Evolutionary conservation across 345 rosid species (phyloP).

Genomic region (Mangifera indica): DNA sequence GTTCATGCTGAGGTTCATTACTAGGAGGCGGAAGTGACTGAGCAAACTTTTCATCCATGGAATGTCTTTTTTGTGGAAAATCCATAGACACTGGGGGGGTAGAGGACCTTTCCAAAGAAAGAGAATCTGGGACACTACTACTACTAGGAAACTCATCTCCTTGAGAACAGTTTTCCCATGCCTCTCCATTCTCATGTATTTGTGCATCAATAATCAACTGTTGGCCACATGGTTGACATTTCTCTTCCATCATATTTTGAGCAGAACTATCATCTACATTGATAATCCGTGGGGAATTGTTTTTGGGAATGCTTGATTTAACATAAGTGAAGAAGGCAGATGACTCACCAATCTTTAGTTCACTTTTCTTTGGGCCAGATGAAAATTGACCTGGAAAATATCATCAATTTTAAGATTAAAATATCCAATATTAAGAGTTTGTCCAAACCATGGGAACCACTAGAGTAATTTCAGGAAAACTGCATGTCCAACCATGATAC

Average conservation of each 20-base stretch:
- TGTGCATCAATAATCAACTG: conserved; percentile 36
- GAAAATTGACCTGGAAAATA: conserved; percentile 59
- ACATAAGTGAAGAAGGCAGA: conserved; percentile 96
- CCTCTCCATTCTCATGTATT: conserved; percentile 48
- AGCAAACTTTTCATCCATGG: conserved; percentile 38
- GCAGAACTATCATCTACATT: conserved; percentile 26
- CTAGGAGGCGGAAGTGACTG: conserved; percentile 36
- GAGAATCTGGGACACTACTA: conserved; percentile 49
- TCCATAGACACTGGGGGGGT: conserved; percentile 61
- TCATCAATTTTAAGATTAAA: neutral
- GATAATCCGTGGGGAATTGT: conserved; percentile 24
- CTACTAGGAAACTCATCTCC: conserved; percentile 60
- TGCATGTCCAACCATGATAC: conserved; percentile 9
- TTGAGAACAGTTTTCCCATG: conserved; percentile 50
- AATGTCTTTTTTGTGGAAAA: conserved; percentile 41
- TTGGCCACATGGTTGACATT: conserved; percentile 28
- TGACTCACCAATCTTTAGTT: conserved; percentile 76
- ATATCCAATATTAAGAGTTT: neutral
- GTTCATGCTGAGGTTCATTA: conserved; percentile 49
- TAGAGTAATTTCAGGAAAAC: neutral
- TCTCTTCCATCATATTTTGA: conserved; percentile 34
- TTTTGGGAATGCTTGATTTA: conserved; percentile 53
- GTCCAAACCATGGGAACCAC: conserved; percentile 3
- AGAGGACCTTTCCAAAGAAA: conserved; percentile 56
- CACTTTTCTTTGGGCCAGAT: conserved; percentile 74